Conservation (phyloP, 331 rosid genomes). For the Arachis monticola region DNA sequence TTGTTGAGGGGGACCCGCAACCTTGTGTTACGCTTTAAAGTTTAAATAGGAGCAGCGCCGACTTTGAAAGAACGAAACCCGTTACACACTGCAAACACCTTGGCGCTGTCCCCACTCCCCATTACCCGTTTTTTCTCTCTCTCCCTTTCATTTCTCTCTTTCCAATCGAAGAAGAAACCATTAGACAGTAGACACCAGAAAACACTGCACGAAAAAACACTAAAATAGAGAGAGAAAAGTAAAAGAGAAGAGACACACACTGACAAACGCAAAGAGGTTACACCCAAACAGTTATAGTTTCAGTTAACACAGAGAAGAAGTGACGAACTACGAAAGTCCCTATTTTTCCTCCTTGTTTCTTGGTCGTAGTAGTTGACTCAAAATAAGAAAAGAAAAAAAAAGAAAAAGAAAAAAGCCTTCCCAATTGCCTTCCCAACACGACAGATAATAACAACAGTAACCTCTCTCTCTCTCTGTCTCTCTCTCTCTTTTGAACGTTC, state of each 20-base stretch:
- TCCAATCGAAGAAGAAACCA: too few species aligned
- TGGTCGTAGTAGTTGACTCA: neutral
- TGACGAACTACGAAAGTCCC: neutral
- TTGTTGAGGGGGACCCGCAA: too few species aligned
- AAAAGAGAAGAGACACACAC: too few species aligned
- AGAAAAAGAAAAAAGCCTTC: too few species aligned
- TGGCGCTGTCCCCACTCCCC: neutral
- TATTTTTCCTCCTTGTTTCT: neutral
- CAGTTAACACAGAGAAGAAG: neutral
- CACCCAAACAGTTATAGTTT: neutral
- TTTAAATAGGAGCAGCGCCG: conserved; percentile 41
- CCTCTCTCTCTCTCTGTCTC: neutral
- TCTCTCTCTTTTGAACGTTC: neutral
- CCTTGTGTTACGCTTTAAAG: too few species aligned
- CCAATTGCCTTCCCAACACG: neutral
- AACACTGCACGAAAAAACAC: too few species aligned
- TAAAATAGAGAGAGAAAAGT: too few species aligned
- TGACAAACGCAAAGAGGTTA: neutral
- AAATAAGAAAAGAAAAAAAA: neutral
- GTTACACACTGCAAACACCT: neutral
- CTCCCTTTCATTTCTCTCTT: neutral
- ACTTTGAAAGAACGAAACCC: conserved; percentile 6
- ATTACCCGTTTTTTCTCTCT: neutral
- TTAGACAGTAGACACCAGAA: too few species aligned
- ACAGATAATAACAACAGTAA: neutral